Evolutionary conservation across 148 eudicot species (phyloP).

Genomic region (Polygonum aviculare): DNA sequence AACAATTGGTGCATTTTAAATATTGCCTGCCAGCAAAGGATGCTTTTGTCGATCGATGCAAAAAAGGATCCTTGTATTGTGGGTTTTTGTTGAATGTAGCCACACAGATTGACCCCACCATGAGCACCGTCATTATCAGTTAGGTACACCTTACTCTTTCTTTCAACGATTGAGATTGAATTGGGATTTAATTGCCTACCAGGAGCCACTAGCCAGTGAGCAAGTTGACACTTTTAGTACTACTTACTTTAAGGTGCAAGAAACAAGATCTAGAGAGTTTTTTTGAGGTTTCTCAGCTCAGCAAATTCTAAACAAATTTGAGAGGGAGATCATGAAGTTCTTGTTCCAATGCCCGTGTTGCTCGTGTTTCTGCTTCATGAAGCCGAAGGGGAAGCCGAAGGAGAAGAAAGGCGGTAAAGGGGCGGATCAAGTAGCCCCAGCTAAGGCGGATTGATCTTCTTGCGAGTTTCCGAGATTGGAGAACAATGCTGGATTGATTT

Average conservation of each 20-base stretch:
- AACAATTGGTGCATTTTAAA: neutral
- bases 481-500: neutral
- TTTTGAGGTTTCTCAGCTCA: neutral
- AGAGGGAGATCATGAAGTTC: conserved; percentile 35
- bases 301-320: neutral
- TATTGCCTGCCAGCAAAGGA: conserved; percentile 2
- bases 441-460: conserved; percentile 3
- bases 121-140: neutral
- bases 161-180: conserved; percentile 21
- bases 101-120: neutral
- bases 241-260: neutral
- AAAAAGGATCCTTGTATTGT: neutral
- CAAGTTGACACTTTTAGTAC: neutral
- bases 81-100: neutral
- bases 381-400: conserved; percentile 35
- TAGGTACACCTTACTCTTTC: conserved; percentile 2
- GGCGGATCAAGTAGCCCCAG: conserved; percentile 18
- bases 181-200: conserved; percentile 28
- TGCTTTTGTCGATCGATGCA: conserved; percentile 10
- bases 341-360: conserved; percentile 46
- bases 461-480: neutral
- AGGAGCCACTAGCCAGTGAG: neutral
- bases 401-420: conserved; percentile 16
- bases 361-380: conserved; percentile 48
- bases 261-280: neutral